Base-by-base conservation (phyloP, 345 rosid genomes). In the Hypericum androsaemum region DNA sequence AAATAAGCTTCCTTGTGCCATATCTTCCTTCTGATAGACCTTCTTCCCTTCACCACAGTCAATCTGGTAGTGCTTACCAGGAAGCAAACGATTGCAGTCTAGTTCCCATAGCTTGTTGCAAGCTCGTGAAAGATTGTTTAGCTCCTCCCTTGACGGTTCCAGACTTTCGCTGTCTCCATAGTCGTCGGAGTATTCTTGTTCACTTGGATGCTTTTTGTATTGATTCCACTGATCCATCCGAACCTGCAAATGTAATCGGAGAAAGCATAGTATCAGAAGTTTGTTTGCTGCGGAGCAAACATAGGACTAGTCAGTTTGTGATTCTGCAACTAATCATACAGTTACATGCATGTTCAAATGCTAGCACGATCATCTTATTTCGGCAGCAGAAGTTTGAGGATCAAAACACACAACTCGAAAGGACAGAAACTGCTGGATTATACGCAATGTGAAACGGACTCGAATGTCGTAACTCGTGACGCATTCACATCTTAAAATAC, bases 21-120 rank as follows among this genome's bases (percentile, higher is more conserved):
- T 75, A 65, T 90, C 98, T 10, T 74, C 65, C 65, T 62, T 79
- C 53, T 78, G 74, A 62, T 74, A 75, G 39, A 83, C 86, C 70
- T 81, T 87, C 68, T 87, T 90, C 43, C 96, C 98, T 47, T 78
- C 98, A 56, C 95, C 98, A 42, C 89, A 81, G 58, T 90, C 98
- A 58, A 90, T 90, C 67, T 71, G 71, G 45, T 90, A 90, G 64
- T 87, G 92, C 66, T 64, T 82, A 51, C 86, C 86, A 11, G 98
- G 98, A 17, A 69, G 63, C 67, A 87, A 71, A 39, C 96, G 88
- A 70, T 84, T 87, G 0, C 49, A 49, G 56, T 90, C 95, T 11
- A 87, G 89, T 68, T 90, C 82, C 96, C 98, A 90, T 39, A 90
- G 86, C 69, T 59, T 82, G 80, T 75, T 74, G 71, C 95, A 90